Conservation (phyloP, 2,329 filamentous ascomycete species). For the Cryphonectria carpinicola region DNA sequence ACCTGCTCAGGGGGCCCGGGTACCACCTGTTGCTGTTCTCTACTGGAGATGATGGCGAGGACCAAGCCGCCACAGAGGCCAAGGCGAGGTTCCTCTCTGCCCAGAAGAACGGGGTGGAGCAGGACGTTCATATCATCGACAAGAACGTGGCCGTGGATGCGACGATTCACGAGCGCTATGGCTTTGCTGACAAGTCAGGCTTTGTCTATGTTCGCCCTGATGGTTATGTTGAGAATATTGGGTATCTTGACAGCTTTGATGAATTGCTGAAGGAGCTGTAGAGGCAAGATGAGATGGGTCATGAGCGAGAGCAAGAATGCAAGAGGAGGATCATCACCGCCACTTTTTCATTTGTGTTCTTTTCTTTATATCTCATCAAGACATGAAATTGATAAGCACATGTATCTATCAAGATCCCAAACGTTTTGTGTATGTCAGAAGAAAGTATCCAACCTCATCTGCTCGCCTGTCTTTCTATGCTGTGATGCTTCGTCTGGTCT, state of each 20-base stretch:
- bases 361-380: not conserved
- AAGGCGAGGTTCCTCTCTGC: slow-evolving; percentile 27
- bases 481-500: not conserved
- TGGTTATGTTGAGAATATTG: slow-evolving; percentile 39
- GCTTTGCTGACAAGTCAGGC: slow-evolving; percentile 35
- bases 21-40: slow-evolving; percentile 42
- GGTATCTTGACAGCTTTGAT: slow-evolving; percentile 20
- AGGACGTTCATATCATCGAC: slow-evolving; percentile 31
- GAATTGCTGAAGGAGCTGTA: not conserved
- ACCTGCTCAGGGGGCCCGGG: slow-evolving; percentile 33
- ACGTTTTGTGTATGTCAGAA: slow-evolving; percentile 10
- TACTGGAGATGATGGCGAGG: slow-evolving; percentile 24
- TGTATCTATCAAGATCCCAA: not conserved
- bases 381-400: not conserved
- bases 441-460: slow-evolving; percentile 20
- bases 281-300: not conserved
- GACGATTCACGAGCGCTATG: slow-evolving; percentile 36
- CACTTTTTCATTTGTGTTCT: not conserved
- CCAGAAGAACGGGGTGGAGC: slow-evolving; percentile 26
- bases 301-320: not conserved
- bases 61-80: slow-evolving; percentile 16
- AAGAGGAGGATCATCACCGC: not conserved
- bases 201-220: slow-evolving; percentile 40
- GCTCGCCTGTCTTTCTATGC: not conserved
- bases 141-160: slow-evolving; percentile 30